These are phyloP conservation scores for Fusarium sp. DNA, from an alignment of 2,329 filamentous ascomycete species.

Conservation along the genomic window DNA sequence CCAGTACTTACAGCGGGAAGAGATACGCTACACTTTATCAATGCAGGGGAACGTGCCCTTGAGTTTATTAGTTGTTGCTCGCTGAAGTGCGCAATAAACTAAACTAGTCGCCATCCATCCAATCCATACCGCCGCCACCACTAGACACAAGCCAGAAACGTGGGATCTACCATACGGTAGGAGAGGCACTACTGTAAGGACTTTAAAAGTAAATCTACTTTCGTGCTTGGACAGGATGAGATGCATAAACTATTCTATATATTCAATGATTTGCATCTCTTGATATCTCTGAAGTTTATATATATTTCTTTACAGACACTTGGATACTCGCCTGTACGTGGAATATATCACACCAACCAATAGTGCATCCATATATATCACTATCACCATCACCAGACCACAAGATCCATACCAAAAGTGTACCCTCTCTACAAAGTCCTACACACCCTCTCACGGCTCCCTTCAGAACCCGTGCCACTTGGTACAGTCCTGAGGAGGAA, in stretches of 20 bases:
- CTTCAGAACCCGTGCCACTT: slow-evolving; percentile 12
- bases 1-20: background rate
- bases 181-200: slow-evolving; percentile 7
- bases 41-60: slow-evolving; percentile 27
- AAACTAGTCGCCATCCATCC: background rate
- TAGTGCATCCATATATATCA: slow-evolving; percentile 18
- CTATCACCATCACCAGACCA: slow-evolving; percentile 38
- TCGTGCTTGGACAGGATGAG: slow-evolving; percentile 7
- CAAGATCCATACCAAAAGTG: slow-evolving; percentile 21
- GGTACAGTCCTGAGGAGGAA: background rate
- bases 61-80: background rate
- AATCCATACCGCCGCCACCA: slow-evolving; percentile 1
- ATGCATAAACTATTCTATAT: background rate
- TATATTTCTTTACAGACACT: background rate
- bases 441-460: slow-evolving; percentile 25
- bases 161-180: background rate
- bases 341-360: background rate
- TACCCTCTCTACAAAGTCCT: slow-evolving; percentile 10
- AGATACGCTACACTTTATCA: background rate
- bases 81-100: slow-evolving; percentile 15
- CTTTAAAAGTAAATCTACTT: background rate
- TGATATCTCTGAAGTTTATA: background rate
- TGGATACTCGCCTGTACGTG: background rate
- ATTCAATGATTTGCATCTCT: background rate
- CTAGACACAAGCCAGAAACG: slow-evolving; percentile 17